Percentiles rank a stretch among this genome's conserved stretches.
Evolutionary conservation across 2,329 filamentous ascomycete genomes (phyloP).

Genomic region (Sclerotinia glacialis): DNA sequence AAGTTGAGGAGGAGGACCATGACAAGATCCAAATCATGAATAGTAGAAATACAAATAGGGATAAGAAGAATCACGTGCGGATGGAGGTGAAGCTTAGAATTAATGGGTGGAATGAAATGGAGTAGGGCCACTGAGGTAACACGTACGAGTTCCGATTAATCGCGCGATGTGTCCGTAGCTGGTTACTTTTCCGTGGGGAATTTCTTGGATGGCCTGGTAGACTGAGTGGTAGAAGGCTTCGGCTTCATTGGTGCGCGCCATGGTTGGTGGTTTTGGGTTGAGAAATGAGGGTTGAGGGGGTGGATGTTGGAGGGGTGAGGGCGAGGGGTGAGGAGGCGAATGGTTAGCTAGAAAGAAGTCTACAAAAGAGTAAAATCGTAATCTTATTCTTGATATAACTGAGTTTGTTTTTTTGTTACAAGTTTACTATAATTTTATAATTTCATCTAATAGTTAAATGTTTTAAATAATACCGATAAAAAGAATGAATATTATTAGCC

Average conservation of each 20-base stretch:
- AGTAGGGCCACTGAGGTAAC: slow-evolving; percentile 21
- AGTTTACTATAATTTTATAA: background rate
- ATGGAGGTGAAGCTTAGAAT: background rate
- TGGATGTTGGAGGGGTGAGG: background rate
- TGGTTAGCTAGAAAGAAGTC: background rate
- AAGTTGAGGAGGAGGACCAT: too few relatives aligned
- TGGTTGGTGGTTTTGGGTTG: slow-evolving; percentile 38
- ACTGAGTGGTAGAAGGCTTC: slow-evolving; percentile 72
- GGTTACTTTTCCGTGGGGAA: slow-evolving; percentile 80
- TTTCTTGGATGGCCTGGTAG: slow-evolving; percentile 80
- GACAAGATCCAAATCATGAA: too few relatives aligned
- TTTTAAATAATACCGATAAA: too few relatives aligned
- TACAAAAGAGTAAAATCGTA: too few relatives aligned
- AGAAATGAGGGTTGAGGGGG: background rate
- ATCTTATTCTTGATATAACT: too few relatives aligned
- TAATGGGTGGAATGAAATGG: slow-evolving; percentile 54
- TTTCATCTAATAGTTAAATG: background rate
- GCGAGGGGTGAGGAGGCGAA: background rate
- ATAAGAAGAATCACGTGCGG: too few relatives aligned
- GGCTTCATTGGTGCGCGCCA: slow-evolving; percentile 71
- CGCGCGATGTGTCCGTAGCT: slow-evolving; percentile 80
- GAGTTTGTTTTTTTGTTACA: background rate
- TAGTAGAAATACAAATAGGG: too few relatives aligned
- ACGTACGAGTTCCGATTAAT: slow-evolving; percentile 68
- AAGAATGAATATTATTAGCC: too few relatives aligned